Percentiles rank a stretch among this genome's conserved stretches.
Conservation (phyloP, 805 yeast genomes). For the Starmerella scarabaei region DNA sequence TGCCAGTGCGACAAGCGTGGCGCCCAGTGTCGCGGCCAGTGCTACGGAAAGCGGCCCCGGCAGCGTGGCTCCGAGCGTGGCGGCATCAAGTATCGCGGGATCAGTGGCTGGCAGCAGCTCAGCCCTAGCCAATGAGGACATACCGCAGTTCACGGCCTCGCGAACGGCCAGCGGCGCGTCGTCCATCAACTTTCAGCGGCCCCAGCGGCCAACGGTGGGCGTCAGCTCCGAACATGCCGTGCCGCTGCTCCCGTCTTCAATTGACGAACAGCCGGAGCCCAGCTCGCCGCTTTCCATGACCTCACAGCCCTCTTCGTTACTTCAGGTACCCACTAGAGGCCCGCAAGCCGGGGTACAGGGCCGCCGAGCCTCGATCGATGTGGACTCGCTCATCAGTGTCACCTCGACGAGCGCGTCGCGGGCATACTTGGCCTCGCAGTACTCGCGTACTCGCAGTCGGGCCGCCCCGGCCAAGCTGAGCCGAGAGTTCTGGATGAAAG, state of each 20-base stretch:
- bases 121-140: too few relatives aligned
- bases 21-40: background rate
- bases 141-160: too few relatives aligned
- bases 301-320: conserved; percentile 2
- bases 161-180: background rate
- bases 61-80: too few relatives aligned
- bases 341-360: too few relatives aligned
- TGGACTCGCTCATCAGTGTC: conserved; percentile 19
- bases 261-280: background rate
- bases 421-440: conserved; percentile 21
- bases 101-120: too few relatives aligned
- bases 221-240: conserved; percentile 14
- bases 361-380: conserved; percentile 11
- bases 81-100: too few relatives aligned
- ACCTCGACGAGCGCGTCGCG: conserved; percentile 18
- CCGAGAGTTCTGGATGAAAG: conserved; percentile 90
- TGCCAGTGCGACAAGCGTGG: too few relatives aligned
- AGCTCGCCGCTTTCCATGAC: background rate
- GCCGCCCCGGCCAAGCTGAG: conserved; percentile 31
- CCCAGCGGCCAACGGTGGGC: conserved; percentile 10
- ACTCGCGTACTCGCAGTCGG: conserved; percentile 16
- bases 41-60: too few relatives aligned
- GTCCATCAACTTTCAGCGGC: background rate
- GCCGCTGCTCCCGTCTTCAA: conserved; percentile 8
- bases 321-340: background rate